Conservation (phyloP, 139 green algal species). For the Chlorella sorokiniana region DNA sequence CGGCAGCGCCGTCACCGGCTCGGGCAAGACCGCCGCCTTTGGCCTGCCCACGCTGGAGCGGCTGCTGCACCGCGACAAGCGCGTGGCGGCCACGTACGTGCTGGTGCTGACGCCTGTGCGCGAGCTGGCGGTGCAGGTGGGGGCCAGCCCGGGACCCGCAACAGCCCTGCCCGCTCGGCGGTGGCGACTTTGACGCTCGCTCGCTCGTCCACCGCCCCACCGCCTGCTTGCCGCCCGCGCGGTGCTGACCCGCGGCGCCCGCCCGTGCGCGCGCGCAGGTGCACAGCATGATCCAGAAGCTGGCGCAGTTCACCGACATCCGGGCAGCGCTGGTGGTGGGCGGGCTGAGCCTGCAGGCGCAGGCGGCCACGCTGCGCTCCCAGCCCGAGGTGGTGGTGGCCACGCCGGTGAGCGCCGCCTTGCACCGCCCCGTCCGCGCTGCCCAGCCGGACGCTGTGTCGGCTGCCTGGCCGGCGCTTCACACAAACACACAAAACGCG, state of each 20-base stretch:
- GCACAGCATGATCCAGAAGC: conserved; percentile 91
- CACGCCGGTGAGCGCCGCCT: conserved; percentile 73
- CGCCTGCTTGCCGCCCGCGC: not conserved
- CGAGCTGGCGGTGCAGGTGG: conserved; percentile 92
- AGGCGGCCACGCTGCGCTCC: conserved; percentile 79
- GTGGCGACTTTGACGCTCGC: no score
- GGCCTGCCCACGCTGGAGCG: conserved; percentile 91
- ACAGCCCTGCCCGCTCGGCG: no score
- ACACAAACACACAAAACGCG: no score
- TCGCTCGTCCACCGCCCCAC: not conserved
- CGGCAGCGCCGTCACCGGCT: conserved; percentile 93
- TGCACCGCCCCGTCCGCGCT: no score
- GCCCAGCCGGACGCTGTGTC: no score
- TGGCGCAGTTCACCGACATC: conserved; percentile 95
- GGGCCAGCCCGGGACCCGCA: not conserved
- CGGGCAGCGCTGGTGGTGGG: conserved; percentile 90
- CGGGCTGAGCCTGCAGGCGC: conserved; percentile 83
- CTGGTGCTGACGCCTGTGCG: conserved; percentile 88
- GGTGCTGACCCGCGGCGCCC: not conserved
- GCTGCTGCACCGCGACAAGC: conserved; percentile 74
- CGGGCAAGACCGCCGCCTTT: conserved; percentile 98
- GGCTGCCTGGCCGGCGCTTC: no score
- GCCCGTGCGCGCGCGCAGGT: conserved; percentile 59
- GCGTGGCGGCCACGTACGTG: conserved; percentile 73
- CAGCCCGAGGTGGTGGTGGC: conserved; percentile 91